Evolutionary conservation across 2,329 filamentous ascomycete species (phyloP).

Genomic region (Cladorrhinum sp.): DNA sequence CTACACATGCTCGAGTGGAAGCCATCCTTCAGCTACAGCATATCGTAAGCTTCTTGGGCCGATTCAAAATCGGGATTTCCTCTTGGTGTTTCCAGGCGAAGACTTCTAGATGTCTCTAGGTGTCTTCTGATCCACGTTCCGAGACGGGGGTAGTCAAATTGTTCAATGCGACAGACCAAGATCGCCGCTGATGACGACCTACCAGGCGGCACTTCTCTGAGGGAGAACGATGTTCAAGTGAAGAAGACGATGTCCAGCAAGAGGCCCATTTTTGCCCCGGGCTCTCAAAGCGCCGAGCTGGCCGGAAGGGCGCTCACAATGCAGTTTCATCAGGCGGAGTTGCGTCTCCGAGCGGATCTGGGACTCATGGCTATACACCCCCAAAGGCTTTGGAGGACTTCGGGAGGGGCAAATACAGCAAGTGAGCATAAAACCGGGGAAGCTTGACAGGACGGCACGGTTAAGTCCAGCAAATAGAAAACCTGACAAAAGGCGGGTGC

Average conservation of each 20-base stretch:
- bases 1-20: background rate
- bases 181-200: background rate
- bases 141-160: constrained; percentile 16
- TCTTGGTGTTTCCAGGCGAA: constrained; percentile 4
- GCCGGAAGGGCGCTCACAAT: constrained; percentile 7
- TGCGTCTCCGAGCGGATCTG: constrained; percentile 15
- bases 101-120: constrained; percentile 26
- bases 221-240: background rate
- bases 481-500: constrained; percentile 14
- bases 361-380: background rate
- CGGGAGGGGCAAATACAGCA: constrained; percentile 10
- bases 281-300: background rate
- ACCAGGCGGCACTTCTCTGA: background rate
- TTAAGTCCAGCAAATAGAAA: constrained; percentile 21
- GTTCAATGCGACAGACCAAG: constrained; percentile 10
- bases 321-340: constrained; percentile 22
- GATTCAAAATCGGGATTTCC: constrained; percentile 1
- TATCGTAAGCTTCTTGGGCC: background rate
- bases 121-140: constrained; percentile 21
- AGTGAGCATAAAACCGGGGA: constrained; percentile 23
- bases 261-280: constrained; percentile 5
- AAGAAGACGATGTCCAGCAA: background rate
- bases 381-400: background rate
- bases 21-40: background rate
- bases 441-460: constrained; percentile 21